These are phyloP conservation scores for Fusarium concolor DNA, from an alignment of 2,329 filamentous ascomycete species.

Conservation along the genomic window DNA sequence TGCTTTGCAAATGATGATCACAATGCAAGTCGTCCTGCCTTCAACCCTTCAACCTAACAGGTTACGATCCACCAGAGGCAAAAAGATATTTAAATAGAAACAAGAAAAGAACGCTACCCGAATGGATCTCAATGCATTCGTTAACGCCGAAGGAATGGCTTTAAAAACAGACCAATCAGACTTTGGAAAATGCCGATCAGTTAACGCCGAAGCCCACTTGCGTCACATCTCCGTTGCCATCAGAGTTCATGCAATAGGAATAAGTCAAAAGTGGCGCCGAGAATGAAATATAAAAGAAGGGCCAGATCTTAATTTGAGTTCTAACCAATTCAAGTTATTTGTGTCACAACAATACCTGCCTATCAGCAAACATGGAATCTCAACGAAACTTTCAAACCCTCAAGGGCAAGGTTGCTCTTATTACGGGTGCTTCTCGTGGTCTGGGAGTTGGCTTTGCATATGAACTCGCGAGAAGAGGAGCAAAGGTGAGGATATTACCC, in stretches of 20 bases:
- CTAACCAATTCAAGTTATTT: accelerated
- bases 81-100: neutral
- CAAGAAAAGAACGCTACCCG: neutral
- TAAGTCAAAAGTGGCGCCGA: too few relatives aligned
- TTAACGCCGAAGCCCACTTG: conserved; percentile 26
- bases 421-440: conserved; percentile 31
- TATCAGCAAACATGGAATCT: conserved; percentile 2
- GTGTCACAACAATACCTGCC: neutral
- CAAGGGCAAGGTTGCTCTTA: conserved; percentile 27
- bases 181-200: too few relatives aligned
- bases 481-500: neutral
- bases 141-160: conserved; percentile 14
- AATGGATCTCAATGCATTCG: neutral
- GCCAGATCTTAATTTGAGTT: neutral
- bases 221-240: conserved; percentile 1
- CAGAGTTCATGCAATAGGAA: neutral
- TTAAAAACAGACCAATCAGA: neutral
- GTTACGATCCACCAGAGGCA: neutral
- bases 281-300: neutral
- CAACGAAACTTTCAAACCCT: conserved; percentile 18
- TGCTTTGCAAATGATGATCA: too few relatives aligned
- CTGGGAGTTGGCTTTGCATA: conserved; percentile 28
- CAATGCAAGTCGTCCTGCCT: neutral
- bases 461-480: conserved; percentile 29
- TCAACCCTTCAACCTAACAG: neutral